Evolutionary conservation across 257 asterid species (phyloP), one percentile per base, ranked within the genome.

Genomic region (Ophiorrhiza pumila): DNA sequence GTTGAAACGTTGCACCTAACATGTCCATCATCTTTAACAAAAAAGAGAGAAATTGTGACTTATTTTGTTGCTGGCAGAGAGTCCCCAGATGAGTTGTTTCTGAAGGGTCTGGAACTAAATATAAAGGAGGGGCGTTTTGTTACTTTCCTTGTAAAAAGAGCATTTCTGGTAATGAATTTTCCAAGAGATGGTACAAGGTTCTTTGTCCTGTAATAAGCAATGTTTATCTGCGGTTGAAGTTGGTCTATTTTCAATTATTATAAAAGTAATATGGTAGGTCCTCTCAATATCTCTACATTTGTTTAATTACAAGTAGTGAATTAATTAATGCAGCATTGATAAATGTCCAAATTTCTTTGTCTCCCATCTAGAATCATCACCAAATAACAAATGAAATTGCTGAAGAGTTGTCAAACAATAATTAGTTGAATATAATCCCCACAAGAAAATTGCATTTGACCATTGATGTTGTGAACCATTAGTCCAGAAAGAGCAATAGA

Each of bases 1-100:
- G 41, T 42, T 61, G 75, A 69, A 74, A 11, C 37, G 11, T 64
- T 73, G 65, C 58, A 31, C 71, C 71, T 20, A 80, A 71, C 47
- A 74, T 14, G 39, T 83, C 88, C 97, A 91, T 89, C 67, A 45
- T 55, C 18, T 35, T n/a, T 15, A 32, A 10, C 9, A n/a, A 0
- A 63, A n/a, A 20, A 20, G 61, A 15, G 8, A 1, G 8, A 22
- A 5, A 15, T 11, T 45, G 60, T 68, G 0, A 12, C 17, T 62
- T 25, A 1, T 43, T 18, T 18, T 34, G 15, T 7, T 34, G 27
- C 46, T 71, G 68, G 34, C 35, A 34, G 12, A 22, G 11, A 0
- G 41, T 53, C 18, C 12, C 6, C 45, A 23, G 14, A 3, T 27
- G 63, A 13, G 29, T 7, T 25, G 59, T 53, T 13, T 7, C 23